A percentile compares a stretch with the other conserved stretches of the same genome.
These are phyloP conservation scores for Ganoderma sp. DNA, from an alignment of 1,284 basidiomycete species.

Conservation along the genomic window DNA sequence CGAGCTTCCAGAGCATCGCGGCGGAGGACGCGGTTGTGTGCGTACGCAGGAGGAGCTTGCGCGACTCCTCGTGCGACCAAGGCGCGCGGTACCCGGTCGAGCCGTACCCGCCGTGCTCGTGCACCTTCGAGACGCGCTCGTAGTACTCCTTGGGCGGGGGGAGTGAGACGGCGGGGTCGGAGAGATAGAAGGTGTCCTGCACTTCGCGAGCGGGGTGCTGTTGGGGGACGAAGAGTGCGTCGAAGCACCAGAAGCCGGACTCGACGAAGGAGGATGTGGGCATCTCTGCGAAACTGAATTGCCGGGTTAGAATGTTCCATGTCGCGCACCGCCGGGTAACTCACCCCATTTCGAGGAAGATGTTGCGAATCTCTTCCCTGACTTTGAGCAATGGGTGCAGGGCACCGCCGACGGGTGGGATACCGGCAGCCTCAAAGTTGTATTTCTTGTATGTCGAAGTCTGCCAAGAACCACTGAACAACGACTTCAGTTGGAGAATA, in stretches of 20 bases:
- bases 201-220: constrained; percentile 98
- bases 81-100: constrained; percentile 99
- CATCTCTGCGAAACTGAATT: constrained; percentile 95
- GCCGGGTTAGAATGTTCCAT: constrained; percentile 3
- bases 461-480: constrained; percentile 86
- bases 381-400: constrained; percentile 98
- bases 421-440: constrained; percentile 98
- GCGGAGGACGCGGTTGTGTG: constrained; percentile 98
- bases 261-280: constrained; percentile 98
- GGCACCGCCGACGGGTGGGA: constrained; percentile 87
- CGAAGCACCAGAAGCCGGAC: constrained; percentile 99
- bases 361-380: constrained; percentile 95
- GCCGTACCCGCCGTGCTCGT: constrained; percentile 91
- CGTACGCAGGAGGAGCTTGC: constrained; percentile 92
- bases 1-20: constrained; percentile 93
- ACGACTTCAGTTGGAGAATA: background rate
- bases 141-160: constrained; percentile 88
- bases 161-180: constrained; percentile 84
- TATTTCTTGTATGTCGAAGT: constrained; percentile 95
- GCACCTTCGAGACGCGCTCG: constrained; percentile 84
- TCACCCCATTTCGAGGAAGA: constrained; percentile 99
- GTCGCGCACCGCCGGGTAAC: constrained; percentile 33
- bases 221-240: constrained; percentile 97
- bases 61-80: constrained; percentile 91
- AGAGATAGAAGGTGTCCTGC: constrained; percentile 99